Evolutionary conservation across 2,329 filamentous ascomycete genomes (phyloP).

Genomic region (Aspergillus fischeri): DNA sequence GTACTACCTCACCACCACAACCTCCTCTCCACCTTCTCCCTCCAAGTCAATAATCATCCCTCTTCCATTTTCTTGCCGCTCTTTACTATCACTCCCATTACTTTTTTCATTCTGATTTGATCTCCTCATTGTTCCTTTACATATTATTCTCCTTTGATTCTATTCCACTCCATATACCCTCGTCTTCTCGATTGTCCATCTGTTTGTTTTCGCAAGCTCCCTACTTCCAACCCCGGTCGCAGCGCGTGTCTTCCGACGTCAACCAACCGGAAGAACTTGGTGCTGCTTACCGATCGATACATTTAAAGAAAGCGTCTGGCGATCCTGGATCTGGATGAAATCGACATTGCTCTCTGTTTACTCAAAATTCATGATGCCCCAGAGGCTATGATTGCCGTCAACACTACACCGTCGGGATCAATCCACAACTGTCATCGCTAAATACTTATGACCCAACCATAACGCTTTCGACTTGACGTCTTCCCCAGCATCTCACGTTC

Average conservation of each 20-base stretch:
- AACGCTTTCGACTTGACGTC: conserved; percentile 36
- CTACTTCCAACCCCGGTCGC: not conserved
- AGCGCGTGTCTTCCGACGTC: conserved; percentile 18
- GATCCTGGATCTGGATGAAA: conserved; percentile 9
- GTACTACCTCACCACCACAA: not conserved
- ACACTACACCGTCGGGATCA: conserved; percentile 8
- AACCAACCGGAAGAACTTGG: not conserved
- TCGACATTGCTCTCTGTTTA: conserved; percentile 7
- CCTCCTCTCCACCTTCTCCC: not conserved
- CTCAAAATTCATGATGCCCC: conserved; percentile 10
- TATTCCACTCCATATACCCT: not conserved
- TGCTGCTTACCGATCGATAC: not conserved
- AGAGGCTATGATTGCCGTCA: conserved; percentile 22
- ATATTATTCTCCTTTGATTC: not conserved
- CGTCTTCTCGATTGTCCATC: not conserved
- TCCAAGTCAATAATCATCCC: not conserved
- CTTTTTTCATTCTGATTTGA: conserved; percentile 1
- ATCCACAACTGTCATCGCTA: conserved; percentile 17
- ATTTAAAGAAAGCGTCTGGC: conserved; percentile 2
- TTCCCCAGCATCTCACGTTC: conserved; percentile 27
- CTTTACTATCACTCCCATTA: conserved; percentile 1
- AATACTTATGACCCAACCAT: conserved; percentile 24
- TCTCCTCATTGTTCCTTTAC: conserved; percentile 3
- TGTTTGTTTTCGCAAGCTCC: not conserved
- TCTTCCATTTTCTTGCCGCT: conserved; percentile 1